Base-by-base conservation (phyloP, 495 filamentous ascomycete genomes). In the Xylaria grammica region DNA sequence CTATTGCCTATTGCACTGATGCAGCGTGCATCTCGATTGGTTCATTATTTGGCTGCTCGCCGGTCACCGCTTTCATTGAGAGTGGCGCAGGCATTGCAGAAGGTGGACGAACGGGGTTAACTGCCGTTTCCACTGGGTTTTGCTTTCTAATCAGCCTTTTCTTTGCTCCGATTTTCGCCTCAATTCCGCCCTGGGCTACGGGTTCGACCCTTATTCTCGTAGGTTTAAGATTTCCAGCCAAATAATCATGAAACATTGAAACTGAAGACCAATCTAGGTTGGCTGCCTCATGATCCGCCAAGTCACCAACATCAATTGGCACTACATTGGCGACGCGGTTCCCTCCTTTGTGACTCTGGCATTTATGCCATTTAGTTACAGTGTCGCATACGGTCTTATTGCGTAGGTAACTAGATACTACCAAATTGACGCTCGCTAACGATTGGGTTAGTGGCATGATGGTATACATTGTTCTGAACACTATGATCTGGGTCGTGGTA, bases 171-270 rank as follows among this genome's bases (percentile, higher is more conserved):
- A 89, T 95, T 29, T 90, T 94, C 65, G 90, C 91, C 30, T 91
- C 88, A 1, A 92, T 94, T 50, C 91, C 91, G 1, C 89, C 91
- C 0, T 95, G 90, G 90, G 91, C 91, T 5, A 94, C 91, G 0
- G 91, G 91, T 15, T 87, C 87, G 67, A 93, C 91, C 0, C 81
- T 95, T 13, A 84, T 95, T 60, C 80, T 95, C 66, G 91, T 93
- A 74, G 74, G 78, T 49, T 58, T 4, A 49, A 27, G 32, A 17
- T 10, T 32, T 6, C 11, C 13, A 17, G 7, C 9, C 49, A 24
- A 0, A 13, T 58, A 9, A 27, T 26, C 0, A 54, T 15, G n/a
- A 15, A 22, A n/a, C 38, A 3, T 27, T 24, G 24, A 30, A 34
- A 32, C 69, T 72, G 56, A 74, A 22, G 10, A 26, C 20, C 24